Evolutionary conservation across 1,284 basidiomycete species (phyloP), one percentile per base, ranked within the genome.

Genomic region (Apiotrichum montevideense): DNA sequence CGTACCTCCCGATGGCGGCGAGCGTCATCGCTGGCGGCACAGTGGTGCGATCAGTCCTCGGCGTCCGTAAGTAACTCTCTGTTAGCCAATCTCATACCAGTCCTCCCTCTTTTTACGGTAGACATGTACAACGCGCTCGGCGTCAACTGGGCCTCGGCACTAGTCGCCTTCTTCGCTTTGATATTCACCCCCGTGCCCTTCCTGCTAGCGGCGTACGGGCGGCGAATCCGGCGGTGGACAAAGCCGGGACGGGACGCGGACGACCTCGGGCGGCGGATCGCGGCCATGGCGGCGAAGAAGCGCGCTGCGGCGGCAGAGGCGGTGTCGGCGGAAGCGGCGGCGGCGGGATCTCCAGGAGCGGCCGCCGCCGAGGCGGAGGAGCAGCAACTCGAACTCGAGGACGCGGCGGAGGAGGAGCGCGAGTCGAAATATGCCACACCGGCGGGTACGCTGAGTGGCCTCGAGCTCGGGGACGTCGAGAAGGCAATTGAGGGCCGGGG

Each of bases 1-100:
- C 81, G 1, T 86, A 85, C 69, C 76, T 68, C 3, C 57, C 56
- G 46, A 57, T 67, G 58, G 47, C 59, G 6, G 84, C 85, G 0
- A 83, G 81, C 55, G 84, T 84, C 8, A 79, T 86, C 35, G 85
- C 86, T 0, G 82, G 85, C 35, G 85, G 84, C 9, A 83, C 86
- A n/a, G 81, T 89, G 32, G 67, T 85, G 29, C 82, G 86, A 40
- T 85, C 82, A 2, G 73, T 81, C 3, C 80, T 84, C 56, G 87
- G 84, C 14, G 83, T 61, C 39, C 33, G 55, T 56, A 29, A 35
- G 55, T 59, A 9, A 4, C n/a, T 13, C 3, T 8, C 1, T 29
- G n/a, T 9, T 42, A 29, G 11, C 4, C 3, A 7, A 29, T 5
- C 21, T 33, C 3, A 37, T 10, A 15, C 7, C 33, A 1, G 75